Percentiles rank a stretch among this genome's conserved stretches.
phyloP scores from a whole-genome alignment of 2,329 filamentous ascomycete genomes.

The Epichloe aotearoae region DNA sequence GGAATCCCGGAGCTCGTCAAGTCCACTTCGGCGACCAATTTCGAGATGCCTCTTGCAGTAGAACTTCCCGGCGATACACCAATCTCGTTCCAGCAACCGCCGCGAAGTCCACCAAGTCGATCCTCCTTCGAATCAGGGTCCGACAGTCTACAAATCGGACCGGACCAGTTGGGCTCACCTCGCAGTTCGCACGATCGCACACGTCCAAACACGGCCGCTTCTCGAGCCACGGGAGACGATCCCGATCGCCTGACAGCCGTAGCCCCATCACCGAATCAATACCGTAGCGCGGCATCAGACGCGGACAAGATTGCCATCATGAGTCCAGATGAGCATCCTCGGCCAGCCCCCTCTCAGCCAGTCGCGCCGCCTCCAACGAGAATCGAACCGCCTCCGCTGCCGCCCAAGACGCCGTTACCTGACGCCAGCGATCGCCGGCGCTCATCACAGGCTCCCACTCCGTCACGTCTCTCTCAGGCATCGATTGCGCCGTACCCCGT shows the following conservation, averaged over 20 bases:
- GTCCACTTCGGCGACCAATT: constrained; percentile 26
- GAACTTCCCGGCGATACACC: constrained; percentile 47
- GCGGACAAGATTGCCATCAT: constrained; percentile 57
- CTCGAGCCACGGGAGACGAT: constrained; percentile 23
- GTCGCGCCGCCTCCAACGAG: constrained; percentile 18
- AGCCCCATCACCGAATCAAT: constrained; percentile 46
- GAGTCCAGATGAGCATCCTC: constrained; percentile 44
- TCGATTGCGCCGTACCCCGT: constrained; percentile 62
- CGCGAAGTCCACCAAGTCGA: constrained; percentile 27
- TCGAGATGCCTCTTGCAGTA: constrained; percentile 35
- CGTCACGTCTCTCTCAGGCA: constrained; percentile 20
- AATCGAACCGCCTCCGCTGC: constrained; percentile 55
- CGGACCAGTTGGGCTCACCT: constrained; percentile 29
- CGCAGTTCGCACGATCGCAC: constrained; percentile 36
- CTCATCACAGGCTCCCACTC: constrained; percentile 14
- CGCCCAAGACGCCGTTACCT: constrained; percentile 63
- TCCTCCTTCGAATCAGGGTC: constrained; percentile 44
- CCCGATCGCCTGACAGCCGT: constrained; percentile 41
- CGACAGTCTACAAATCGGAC: constrained; percentile 32
- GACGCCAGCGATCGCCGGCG: constrained; percentile 25
- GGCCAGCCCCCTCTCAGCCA: constrained; percentile 21
- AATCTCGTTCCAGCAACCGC: constrained; percentile 21
- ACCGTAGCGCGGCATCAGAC: constrained; percentile 40
- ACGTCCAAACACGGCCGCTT: constrained; percentile 19
- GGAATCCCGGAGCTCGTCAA: constrained; percentile 31